Percentiles rank a stretch among this genome's conserved stretches.
phyloP scores from a whole-genome alignment of 164 flowering plant species.

The Tetracentron sinense region DNA sequence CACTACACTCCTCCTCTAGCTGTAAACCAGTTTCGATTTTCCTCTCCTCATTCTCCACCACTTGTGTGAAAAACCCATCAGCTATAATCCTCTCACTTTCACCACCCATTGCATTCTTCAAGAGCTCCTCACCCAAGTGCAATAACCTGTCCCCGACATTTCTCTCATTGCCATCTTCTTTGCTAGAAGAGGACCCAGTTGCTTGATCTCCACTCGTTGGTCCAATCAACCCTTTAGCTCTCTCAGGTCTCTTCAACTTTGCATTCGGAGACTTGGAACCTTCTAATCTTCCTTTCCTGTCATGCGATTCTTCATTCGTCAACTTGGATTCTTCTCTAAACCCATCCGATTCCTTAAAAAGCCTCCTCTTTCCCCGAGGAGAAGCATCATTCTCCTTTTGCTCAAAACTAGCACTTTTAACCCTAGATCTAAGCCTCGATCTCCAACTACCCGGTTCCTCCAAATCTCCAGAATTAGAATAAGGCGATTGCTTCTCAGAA shows the following conservation, averaged over 20 bases:
- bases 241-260: constrained; percentile 33
- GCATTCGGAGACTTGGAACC: constrained; percentile 24
- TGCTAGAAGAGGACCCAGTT: constrained; percentile 11
- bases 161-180: constrained; percentile 16
- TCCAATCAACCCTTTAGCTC: constrained; percentile 23
- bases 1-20: constrained; percentile 15
- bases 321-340: constrained; percentile 18
- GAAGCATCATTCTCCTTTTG: constrained; percentile 20
- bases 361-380: constrained; percentile 48
- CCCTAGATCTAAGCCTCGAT: constrained; percentile 70
- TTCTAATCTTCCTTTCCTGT: constrained; percentile 16
- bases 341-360: constrained; percentile 39
- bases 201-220: constrained; percentile 19
- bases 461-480: constrained; percentile 25
- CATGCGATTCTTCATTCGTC: constrained; percentile 17
- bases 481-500: constrained; percentile 6
- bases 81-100: constrained; percentile 19
- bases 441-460: constrained; percentile 42
- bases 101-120: constrained; percentile 12
- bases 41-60: constrained; percentile 18
- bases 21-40: constrained; percentile 4
- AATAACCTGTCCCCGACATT: constrained; percentile 11
- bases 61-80: constrained; percentile 5
- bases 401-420: constrained; percentile 18
- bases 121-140: constrained; percentile 12